phyloP scores from a whole-genome alignment of 345 rosid species.

The Dipteronia dyeriana region DNA sequence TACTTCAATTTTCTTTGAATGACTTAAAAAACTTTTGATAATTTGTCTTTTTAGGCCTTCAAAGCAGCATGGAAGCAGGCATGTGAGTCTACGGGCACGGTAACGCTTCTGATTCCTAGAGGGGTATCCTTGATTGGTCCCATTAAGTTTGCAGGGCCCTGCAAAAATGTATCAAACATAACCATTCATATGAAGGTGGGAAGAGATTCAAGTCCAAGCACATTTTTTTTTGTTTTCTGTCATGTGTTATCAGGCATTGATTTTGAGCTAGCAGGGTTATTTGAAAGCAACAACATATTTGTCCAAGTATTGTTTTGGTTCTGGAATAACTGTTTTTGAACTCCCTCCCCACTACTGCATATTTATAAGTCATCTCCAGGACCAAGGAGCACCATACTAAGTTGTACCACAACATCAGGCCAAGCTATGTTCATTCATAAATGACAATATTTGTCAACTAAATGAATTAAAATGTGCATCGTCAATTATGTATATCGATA shows the following conservation, averaged over 20 bases:
- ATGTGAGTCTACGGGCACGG: constrained; percentile 28
- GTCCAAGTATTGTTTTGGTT: constrained; percentile 26
- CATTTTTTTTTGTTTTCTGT: neutral
- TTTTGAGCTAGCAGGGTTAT: constrained; percentile 33
- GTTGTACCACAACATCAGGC: no score
- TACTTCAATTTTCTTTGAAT: neutral
- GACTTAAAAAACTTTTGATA: neutral
- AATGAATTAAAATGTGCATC: no score
- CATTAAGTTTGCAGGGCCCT: constrained; percentile 32
- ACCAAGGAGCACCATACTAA: no score
- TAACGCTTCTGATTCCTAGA: constrained; percentile 32
- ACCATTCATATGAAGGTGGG: constrained; percentile 28
- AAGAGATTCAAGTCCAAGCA: neutral
- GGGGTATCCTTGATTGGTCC: constrained; percentile 41
- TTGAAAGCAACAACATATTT: constrained; percentile 38
- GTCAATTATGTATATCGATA: no score
- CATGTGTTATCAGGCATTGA: neutral
- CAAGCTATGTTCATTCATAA: no score
- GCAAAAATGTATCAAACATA: constrained; percentile 32
- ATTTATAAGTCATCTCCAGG: no score
- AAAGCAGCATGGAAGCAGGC: constrained; percentile 35
- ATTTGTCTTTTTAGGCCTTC: constrained; percentile 28
- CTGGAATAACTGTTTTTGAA: no score
- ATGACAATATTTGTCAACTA: no score
- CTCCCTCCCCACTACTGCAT: no score